phyloP scores from a whole-genome alignment of 345 rosid genomes.

The Bruguiera gymnorhiza region DNA sequence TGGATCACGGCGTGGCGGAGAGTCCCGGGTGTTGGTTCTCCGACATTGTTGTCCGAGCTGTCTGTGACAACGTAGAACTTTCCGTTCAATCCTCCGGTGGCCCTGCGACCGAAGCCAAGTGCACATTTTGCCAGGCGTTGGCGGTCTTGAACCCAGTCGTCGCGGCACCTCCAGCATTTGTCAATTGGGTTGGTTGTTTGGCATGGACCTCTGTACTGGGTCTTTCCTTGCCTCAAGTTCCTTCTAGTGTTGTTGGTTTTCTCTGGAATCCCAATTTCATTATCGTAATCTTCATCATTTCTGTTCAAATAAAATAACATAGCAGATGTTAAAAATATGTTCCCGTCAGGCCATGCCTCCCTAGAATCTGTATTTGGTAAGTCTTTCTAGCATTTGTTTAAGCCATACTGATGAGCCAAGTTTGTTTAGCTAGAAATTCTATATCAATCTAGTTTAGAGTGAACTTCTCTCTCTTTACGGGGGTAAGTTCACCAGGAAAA shows the following conservation, averaged over 20 bases:
- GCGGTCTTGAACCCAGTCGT: slow-evolving; percentile 36
- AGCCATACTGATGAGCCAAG: no score
- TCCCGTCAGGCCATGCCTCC: neutral
- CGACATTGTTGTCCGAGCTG: slow-evolving; percentile 19
- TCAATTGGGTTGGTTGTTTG: slow-evolving; percentile 43
- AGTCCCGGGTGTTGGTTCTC: slow-evolving; percentile 28
- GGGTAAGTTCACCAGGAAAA: no score
- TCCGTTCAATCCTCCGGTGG: slow-evolving; percentile 24
- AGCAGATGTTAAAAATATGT: no score
- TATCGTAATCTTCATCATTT: no score
- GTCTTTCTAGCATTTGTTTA: neutral
- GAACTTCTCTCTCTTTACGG: no score
- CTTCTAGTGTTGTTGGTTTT: slow-evolving; percentile 31
- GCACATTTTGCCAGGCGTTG: slow-evolving; percentile 26
- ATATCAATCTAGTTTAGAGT: no score
- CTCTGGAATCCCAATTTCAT: neutral
- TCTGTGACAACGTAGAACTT: slow-evolving; percentile 17
- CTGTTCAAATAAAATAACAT: neutral
- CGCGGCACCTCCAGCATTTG: slow-evolving; percentile 44
- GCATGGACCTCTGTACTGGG: slow-evolving; percentile 17
- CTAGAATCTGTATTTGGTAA: neutral
- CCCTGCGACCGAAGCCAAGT: slow-evolving; percentile 23
- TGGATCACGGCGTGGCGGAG: slow-evolving; percentile 30
- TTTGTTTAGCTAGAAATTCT: no score
- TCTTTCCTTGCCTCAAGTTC: slow-evolving; percentile 8